Percentiles rank a stretch among this genome's conserved stretches.
Conservation (phyloP, 2,329 filamentous ascomycete genomes). For the Aspergillus viridinutans region DNA sequence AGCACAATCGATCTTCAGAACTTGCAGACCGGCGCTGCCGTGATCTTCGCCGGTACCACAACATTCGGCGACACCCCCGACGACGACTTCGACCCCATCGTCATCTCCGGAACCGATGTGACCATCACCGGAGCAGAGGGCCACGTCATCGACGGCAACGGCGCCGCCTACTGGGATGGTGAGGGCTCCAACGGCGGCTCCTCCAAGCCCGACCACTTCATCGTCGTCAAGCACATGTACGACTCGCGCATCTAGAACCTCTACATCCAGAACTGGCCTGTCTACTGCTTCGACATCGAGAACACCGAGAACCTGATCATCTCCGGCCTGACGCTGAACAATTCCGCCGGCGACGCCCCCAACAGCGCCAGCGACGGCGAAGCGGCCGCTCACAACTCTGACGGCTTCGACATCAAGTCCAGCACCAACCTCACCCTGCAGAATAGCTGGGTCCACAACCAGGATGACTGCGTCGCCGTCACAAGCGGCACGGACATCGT, state of each 20-base stretch:
- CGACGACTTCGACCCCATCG: slow-evolving; percentile 36
- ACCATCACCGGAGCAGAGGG: slow-evolving; percentile 36
- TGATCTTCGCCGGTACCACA: slow-evolving; percentile 40
- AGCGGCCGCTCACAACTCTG: slow-evolving; percentile 43
- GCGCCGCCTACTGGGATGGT: slow-evolving; percentile 44
- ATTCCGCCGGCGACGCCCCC: slow-evolving; percentile 35
- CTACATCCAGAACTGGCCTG: slow-evolving; percentile 40
- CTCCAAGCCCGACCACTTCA: slow-evolving; percentile 36
- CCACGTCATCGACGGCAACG: slow-evolving; percentile 38
- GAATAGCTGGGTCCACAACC: slow-evolving; percentile 42
- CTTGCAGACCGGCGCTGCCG: slow-evolving; percentile 39
- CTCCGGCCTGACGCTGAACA: slow-evolving; percentile 37
- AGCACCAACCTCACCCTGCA: slow-evolving; percentile 44
- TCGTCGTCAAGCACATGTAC: slow-evolving; percentile 37
- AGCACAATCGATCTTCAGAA: slow-evolving; percentile 40
- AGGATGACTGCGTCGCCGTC: slow-evolving; percentile 39
- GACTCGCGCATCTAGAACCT: slow-evolving; percentile 37
- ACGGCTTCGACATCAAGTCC: slow-evolving; percentile 48
- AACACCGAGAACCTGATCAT: slow-evolving; percentile 31
- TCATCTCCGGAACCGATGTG: slow-evolving; percentile 37
- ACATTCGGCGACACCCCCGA: slow-evolving; percentile 37
- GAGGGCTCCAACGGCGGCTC: slow-evolving; percentile 46
- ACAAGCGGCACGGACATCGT: slow-evolving; percentile 27
- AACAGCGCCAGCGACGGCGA: slow-evolving; percentile 31
- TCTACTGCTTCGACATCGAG: slow-evolving; percentile 38